Evolutionary conservation across 2,329 filamentous ascomycete genomes (phyloP).

Genomic region (Colletotrichum trifolii): DNA sequence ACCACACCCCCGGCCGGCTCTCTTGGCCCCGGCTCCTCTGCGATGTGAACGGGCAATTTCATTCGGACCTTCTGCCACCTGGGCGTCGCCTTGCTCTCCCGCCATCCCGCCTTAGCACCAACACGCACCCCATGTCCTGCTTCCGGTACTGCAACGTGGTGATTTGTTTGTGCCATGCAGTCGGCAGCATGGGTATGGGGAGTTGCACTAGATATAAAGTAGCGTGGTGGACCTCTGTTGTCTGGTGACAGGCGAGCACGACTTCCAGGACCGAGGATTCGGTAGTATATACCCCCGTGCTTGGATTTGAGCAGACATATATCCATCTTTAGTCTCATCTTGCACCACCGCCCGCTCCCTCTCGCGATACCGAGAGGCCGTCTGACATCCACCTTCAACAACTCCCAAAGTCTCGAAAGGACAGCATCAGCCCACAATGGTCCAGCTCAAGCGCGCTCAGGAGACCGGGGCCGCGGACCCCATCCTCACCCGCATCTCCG

Average conservation of each 20-base stretch:
- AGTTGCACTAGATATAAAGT: constrained; percentile 19
- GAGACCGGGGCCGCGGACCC: constrained; percentile 41
- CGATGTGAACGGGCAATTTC: constrained; percentile 15
- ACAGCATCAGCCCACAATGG: constrained; percentile 16
- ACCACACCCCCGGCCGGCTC: neutral
- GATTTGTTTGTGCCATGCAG: neutral
- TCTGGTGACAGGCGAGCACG: neutral
- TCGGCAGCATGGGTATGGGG: neutral
- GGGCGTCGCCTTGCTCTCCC: constrained; percentile 27
- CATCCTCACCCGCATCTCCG: constrained; percentile 45
- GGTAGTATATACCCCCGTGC: constrained; percentile 24
- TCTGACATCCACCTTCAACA: neutral
- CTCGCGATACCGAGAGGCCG: neutral
- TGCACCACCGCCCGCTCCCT: neutral
- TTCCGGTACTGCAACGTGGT: neutral
- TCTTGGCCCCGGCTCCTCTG: constrained; percentile 22
- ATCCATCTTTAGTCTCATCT: neutral
- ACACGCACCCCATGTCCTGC: neutral
- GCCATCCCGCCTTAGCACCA: constrained; percentile 30
- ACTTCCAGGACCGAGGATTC: neutral
- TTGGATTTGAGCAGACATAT: constrained; percentile 11
- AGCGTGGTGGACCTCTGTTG: constrained; percentile 11
- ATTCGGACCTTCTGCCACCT: constrained; percentile 36
- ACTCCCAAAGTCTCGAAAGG: neutral
- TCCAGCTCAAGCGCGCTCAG: constrained; percentile 27